Percentiles rank a stretch among this genome's conserved stretches.
Conservation (phyloP, 179 eudicot species). For the Nepenthes alata region DNA sequence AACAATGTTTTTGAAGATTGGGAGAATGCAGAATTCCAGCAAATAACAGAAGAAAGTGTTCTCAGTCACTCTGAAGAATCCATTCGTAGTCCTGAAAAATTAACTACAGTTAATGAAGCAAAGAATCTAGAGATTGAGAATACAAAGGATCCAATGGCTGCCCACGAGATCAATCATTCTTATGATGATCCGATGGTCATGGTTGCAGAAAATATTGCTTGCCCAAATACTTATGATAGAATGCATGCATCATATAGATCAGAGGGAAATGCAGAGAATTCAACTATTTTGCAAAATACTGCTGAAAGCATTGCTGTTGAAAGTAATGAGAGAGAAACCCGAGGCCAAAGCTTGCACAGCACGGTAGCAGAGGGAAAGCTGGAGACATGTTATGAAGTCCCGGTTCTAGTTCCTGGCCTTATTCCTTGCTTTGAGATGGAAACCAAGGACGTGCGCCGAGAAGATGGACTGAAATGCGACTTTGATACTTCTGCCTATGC, state of each 20-base stretch:
- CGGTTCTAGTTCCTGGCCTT: conserved; percentile 9
- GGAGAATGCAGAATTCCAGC: conserved; percentile 38
- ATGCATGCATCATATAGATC: background rate
- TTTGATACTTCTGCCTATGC: conserved; percentile 2
- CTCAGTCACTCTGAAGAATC: conserved; percentile 4
- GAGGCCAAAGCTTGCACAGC: background rate
- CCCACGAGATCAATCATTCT: background rate
- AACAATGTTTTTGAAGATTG: conserved; percentile 46
- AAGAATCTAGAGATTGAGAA: background rate
- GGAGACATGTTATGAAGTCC: background rate
- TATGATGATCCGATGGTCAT: conserved; percentile 7
- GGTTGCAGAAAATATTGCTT: conserved; percentile 16
- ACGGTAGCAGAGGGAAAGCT: background rate
- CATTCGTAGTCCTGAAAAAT: background rate
- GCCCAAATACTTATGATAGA: background rate
- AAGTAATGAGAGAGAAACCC: background rate
- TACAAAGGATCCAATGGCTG: background rate
- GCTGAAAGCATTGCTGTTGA: background rate
- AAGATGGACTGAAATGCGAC: background rate
- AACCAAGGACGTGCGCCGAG: background rate
- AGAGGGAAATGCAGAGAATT: background rate
- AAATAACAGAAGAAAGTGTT: conserved; percentile 17
- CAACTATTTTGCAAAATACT: background rate
- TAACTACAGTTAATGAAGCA: conserved; percentile 1
- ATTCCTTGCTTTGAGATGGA: background rate